Evolutionary conservation across 2,329 filamentous ascomycete species (phyloP), one percentile per base, ranked within the genome.

Genomic region (Myriosclerotinia duriaeana): DNA sequence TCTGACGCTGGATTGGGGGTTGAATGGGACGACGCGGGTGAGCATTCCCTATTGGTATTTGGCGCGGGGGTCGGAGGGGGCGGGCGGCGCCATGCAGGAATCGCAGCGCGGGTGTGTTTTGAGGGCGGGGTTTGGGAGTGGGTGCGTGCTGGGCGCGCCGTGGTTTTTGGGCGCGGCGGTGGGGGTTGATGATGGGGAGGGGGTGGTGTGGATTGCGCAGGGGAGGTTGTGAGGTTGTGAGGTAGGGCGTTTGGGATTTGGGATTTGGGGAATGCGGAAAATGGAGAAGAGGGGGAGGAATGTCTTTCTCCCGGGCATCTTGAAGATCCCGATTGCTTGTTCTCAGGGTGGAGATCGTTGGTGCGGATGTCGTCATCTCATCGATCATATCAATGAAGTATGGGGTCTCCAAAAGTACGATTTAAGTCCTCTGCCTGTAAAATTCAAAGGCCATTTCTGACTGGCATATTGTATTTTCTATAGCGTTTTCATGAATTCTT

Each of bases 201-300:
- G 14, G 14, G 26, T 64, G 61, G 61, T 55, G 14, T 64, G 36
- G 36, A 55, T 64, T 42, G 61, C 50, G 26, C 61, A 64, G 40
- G 52, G 40, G 52, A 54, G 17, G 5, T 36, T 63, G 46, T 3
- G 48, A 5, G 46, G 2, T 44, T n/a, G n/a, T 15, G 12, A 4
- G 15, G n/a, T 38, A n/a, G 4, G 17, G 12, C 0, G 11, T 5
- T 22, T 14, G 9, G 17, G 15, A 26, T 17, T 44, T 44, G 17
- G 8, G 17, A 17, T 22, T 9, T 7, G 26, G 26, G 26, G 26
- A 26, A 26, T n/a, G n/a, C 26, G 26, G 26, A 3, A 3, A 26
- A 26, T 26, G 5, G 2, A 11, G 17, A 17, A 6, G 34, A 60
- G 11, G 34, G 44, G 14, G 26, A 15, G 12, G 1, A 17, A 52